phyloP scores from a whole-genome alignment of 169 alveolate species.

The Condylostoma magnum region DNA sequence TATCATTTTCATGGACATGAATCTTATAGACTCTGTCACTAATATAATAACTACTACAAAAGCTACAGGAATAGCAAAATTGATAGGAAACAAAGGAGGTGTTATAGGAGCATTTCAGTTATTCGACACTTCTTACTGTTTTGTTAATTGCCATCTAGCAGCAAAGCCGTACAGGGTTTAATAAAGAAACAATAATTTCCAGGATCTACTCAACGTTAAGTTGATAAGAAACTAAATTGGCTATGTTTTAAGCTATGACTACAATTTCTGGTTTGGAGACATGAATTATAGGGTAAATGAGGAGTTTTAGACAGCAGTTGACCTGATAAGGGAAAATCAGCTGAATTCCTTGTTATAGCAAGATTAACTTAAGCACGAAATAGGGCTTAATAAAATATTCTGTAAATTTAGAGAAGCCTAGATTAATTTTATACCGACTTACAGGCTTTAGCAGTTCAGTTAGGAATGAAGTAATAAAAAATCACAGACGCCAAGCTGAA shows the following conservation, averaged over 20 bases:
- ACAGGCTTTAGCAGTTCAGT: conserved; percentile 17
- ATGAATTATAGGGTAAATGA: conserved; percentile 47
- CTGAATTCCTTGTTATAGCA: background rate
- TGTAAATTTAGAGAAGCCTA: conserved; percentile 32
- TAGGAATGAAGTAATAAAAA: conserved; percentile 43
- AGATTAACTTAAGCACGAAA: conserved; percentile 32
- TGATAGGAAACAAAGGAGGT: conserved; percentile 55
- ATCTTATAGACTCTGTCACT: conserved; percentile 3
- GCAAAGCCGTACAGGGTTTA: conserved; percentile 35
- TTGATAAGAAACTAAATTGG: conserved; percentile 30
- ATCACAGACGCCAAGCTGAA: conserved; percentile 51
- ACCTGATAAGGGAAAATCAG: background rate
- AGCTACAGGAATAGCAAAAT: conserved; percentile 43
- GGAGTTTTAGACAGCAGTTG: conserved; percentile 13
- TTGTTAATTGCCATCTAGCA: conserved; percentile 41
- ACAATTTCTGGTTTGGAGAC: conserved; percentile 46
- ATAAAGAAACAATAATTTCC: conserved; percentile 35
- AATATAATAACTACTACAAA: conserved; percentile 13
- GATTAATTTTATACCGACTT: conserved; percentile 42
- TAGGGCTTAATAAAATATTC: background rate
- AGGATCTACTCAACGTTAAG: conserved; percentile 31
- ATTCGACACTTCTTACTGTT: conserved; percentile 37
- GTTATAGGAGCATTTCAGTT: conserved; percentile 29
- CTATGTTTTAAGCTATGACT: conserved; percentile 39
- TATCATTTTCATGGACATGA: conserved; percentile 15